phyloP scores from a whole-genome alignment of 2,329 filamentous ascomycete genomes.

The Aspergillaceae sp. region DNA sequence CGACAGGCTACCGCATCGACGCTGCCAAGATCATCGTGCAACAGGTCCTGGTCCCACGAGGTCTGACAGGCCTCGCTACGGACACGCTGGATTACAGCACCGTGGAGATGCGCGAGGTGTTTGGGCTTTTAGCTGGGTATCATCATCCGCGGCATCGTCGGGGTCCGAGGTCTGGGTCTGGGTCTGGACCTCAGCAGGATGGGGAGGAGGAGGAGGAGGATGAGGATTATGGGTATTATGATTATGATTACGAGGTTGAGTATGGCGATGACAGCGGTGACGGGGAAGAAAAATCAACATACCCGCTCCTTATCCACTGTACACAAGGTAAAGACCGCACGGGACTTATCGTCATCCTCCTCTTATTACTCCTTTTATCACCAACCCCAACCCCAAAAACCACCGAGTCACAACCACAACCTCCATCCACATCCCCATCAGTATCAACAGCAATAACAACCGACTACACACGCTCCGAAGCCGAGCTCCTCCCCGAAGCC shows the following conservation, averaged over 20 bases:
- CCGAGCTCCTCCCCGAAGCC: slow-evolving; percentile 53
- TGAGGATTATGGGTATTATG: too few species aligned
- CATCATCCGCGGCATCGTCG: background rate
- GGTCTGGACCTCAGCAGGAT: too few species aligned
- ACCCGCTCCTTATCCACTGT: slow-evolving; percentile 68
- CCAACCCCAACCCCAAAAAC: slow-evolving; percentile 31
- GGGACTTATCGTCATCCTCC: slow-evolving; percentile 60
- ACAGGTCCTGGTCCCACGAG: slow-evolving; percentile 63
- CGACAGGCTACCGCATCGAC: slow-evolving; percentile 57
- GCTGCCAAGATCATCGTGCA: slow-evolving; percentile 62
- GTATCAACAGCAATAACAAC: slow-evolving; percentile 47
- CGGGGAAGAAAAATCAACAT: slow-evolving; percentile 33
- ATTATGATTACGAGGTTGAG: background rate
- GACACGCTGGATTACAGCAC: slow-evolving; percentile 62
- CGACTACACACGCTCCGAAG: slow-evolving; percentile 63
- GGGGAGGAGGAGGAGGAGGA: too few species aligned
- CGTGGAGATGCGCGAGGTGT: slow-evolving; percentile 57
- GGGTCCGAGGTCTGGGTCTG: too few species aligned
- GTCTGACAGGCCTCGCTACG: slow-evolving; percentile 60
- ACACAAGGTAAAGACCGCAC: slow-evolving; percentile 85
- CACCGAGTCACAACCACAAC: too few species aligned
- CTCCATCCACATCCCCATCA: too few species aligned
- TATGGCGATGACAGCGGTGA: background rate
- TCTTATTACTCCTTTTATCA: slow-evolving; percentile 48
- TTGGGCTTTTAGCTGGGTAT: slow-evolving; percentile 50